These are phyloP conservation scores for Pseudogymnoascus sp. DNA, from an alignment of 2,329 filamentous ascomycete species.

Conservation along the genomic window DNA sequence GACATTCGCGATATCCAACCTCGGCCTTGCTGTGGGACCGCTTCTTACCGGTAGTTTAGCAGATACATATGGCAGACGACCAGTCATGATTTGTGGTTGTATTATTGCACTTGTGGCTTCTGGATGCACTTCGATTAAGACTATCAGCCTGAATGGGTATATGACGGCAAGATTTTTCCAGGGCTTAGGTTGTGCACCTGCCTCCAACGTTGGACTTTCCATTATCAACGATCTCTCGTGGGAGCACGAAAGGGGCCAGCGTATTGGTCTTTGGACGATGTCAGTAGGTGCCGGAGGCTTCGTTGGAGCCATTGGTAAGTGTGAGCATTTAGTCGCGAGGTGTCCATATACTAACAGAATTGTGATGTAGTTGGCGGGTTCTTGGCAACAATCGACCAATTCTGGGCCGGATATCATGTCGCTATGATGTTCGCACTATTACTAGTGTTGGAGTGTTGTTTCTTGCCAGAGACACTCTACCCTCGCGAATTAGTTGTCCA, in stretches of 20 bases:
- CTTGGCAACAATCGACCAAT: constrained; percentile 38
- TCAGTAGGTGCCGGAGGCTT: constrained; percentile 47
- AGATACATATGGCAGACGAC: constrained; percentile 46
- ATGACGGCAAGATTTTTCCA: constrained; percentile 54
- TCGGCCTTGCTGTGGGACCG: constrained; percentile 45
- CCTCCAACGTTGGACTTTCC: constrained; percentile 47
- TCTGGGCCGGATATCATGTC: constrained; percentile 49
- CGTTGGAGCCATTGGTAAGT: constrained; percentile 39
- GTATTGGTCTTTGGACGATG: constrained; percentile 50
- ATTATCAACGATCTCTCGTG: constrained; percentile 50
- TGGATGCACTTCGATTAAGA: constrained; percentile 29
- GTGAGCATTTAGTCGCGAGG: not conserved
- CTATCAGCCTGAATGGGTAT: constrained; percentile 39
- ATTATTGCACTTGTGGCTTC: constrained; percentile 30
- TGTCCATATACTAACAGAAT: constrained; percentile 10
- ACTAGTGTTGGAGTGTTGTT: constrained; percentile 39
- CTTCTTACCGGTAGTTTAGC: constrained; percentile 42
- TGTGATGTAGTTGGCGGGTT: constrained; percentile 41
- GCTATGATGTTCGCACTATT: constrained; percentile 46
- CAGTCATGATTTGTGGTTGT: constrained; percentile 40
- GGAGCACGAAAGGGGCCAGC: constrained; percentile 48
- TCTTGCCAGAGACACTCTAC: constrained; percentile 51
- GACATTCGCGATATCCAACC: constrained; percentile 42
- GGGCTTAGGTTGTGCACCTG: constrained; percentile 47
- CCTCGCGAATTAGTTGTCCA: constrained; percentile 31